phyloP scores from a whole-genome alignment of 116 monocot genomes.

The Posidonia oceanica region DNA sequence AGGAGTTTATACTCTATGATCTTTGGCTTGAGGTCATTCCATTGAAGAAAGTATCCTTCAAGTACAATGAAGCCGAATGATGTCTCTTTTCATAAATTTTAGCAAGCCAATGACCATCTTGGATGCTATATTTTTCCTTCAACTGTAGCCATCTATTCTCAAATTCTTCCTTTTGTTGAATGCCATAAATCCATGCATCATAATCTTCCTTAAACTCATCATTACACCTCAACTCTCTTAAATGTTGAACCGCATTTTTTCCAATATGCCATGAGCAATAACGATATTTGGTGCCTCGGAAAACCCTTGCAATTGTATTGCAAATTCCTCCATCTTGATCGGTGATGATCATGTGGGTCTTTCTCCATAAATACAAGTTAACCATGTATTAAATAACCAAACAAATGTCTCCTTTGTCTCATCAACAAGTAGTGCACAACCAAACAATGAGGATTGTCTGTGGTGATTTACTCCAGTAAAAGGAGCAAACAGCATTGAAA shows the following conservation, averaged over 20 bases:
- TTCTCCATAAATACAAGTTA: slow-evolving; percentile 6
- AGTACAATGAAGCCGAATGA: background rate
- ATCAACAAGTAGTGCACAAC: background rate
- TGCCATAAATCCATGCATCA: background rate
- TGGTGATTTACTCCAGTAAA: slow-evolving; percentile 9
- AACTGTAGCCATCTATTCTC: slow-evolving; percentile 4
- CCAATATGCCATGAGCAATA: slow-evolving; percentile 6
- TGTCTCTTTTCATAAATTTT: background rate
- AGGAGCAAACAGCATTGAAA: slow-evolving; percentile 1
- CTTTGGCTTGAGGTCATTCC: slow-evolving; percentile 2
- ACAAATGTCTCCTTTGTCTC: slow-evolving; percentile 1
- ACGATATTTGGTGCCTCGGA: background rate
- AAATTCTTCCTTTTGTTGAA: slow-evolving; percentile 8
- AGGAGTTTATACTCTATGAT: slow-evolving; percentile 7
- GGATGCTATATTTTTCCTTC: background rate
- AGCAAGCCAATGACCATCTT: background rate
- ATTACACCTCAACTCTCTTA: background rate
- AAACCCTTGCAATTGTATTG: background rate
- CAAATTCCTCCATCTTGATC: slow-evolving; percentile 7
- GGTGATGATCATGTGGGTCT: background rate
- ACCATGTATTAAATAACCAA: slow-evolving; percentile 11
- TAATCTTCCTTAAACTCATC: background rate
- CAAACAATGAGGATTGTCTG: slow-evolving; percentile 7
- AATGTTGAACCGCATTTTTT: background rate
- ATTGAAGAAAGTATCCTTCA: background rate